Percentiles rank a stretch among this genome's conserved stretches.
phyloP scores from a whole-genome alignment of 78 protist genomes.

The Planoprotostelium fungivorum region DNA sequence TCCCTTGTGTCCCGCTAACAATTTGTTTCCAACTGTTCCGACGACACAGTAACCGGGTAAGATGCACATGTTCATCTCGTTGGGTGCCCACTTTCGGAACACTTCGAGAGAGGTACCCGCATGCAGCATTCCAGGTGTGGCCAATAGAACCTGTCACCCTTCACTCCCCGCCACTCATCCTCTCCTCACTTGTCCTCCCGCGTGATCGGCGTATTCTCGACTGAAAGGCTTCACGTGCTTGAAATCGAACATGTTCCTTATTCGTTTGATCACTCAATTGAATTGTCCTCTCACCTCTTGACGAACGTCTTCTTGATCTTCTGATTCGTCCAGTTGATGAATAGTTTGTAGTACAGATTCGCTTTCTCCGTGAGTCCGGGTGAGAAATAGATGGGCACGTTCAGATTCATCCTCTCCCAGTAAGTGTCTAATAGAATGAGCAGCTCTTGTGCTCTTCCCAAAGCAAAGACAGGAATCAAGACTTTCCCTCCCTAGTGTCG shows the following conservation, averaged over 20 bases:
- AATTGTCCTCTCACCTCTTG: not conserved
- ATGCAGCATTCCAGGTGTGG: conserved; percentile 98
- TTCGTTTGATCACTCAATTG: no score
- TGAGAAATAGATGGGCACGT: conserved; percentile 86
- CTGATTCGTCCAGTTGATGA: conserved; percentile 90
- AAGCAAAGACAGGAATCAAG: conserved; percentile 95
- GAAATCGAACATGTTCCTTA: conserved; percentile 83
- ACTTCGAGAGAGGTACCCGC: conserved; percentile 82
- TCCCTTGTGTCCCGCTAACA: not conserved
- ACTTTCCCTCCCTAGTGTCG: conserved; percentile 72
- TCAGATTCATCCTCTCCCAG: conserved; percentile 87
- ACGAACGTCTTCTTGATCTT: conserved; percentile 82
- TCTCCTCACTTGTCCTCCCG: conserved; percentile 27
- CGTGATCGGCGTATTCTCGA: conserved; percentile 17
- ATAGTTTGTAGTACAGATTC: conserved; percentile 87
- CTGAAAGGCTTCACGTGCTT: conserved; percentile 72
- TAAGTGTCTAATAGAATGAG: conserved; percentile 88
- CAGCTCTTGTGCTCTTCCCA: conserved; percentile 98
- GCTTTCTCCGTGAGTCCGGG: conserved; percentile 79
- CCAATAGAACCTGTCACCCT: conserved; percentile 86
- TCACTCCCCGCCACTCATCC: not conserved
- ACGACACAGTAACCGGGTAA: conserved; percentile 95
- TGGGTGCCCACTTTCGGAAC: conserved; percentile 82
- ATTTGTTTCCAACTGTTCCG: conserved; percentile 91
- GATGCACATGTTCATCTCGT: conserved; percentile 81